Conservation (phyloP, 768 basidiomycete genomes). For the Mycena epipterygia region DNA sequence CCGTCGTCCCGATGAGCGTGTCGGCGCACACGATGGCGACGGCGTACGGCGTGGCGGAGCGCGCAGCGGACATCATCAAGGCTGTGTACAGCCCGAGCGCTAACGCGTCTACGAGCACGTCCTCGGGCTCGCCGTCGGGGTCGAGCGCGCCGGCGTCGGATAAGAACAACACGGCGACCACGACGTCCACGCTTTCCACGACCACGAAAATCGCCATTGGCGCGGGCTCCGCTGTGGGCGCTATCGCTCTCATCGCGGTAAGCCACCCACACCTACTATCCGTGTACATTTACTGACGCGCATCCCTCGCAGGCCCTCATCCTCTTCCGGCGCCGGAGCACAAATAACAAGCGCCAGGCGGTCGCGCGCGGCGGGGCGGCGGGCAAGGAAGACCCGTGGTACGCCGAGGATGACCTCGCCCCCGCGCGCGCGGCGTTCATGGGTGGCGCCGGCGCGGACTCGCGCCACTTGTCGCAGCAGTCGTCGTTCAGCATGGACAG, state of each 20-base stretch:
- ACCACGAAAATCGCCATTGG: slow-evolving; percentile 30
- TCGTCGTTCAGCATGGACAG: slow-evolving; percentile 29
- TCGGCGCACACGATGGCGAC: slow-evolving; percentile 38
- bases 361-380: background rate
- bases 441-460: background rate
- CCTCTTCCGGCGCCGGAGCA: slow-evolving; percentile 19
- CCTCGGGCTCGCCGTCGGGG: background rate
- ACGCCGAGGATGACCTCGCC: slow-evolving; percentile 20
- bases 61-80: slow-evolving; percentile 36
- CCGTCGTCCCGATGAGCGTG: slow-evolving; percentile 32
- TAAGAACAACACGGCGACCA: background rate
- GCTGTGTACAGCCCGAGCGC: slow-evolving; percentile 6
- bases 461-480: slow-evolving; percentile 1
- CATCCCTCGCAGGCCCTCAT: slow-evolving; percentile 8
- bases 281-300: background rate
- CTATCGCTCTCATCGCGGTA: slow-evolving; percentile 15
- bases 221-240: slow-evolving; percentile 18
- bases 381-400: slow-evolving; percentile 31
- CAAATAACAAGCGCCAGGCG: slow-evolving; percentile 8
- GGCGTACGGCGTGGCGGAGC: slow-evolving; percentile 40
- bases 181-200: slow-evolving; percentile 22
- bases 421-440: slow-evolving; percentile 32
- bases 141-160: background rate
- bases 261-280: background rate
- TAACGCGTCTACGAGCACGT: background rate